Percentiles rank a stretch among this genome's conserved stretches.
Conservation (phyloP, 1,284 basidiomycete genomes). For the Singerocomus rubriflavus region DNA sequence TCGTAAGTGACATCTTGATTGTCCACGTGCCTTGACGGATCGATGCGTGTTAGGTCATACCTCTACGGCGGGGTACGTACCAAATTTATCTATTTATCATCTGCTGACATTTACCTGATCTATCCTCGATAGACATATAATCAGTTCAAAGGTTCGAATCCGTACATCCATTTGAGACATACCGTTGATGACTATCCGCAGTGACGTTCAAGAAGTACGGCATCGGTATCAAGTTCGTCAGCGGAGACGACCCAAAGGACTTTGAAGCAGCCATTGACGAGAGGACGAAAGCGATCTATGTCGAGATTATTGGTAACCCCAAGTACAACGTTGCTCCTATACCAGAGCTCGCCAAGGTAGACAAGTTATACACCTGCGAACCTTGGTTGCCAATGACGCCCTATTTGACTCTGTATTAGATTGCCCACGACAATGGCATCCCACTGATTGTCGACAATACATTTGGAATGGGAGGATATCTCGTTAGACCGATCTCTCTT, state of each 20-base stretch:
- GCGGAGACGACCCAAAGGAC: slow-evolving; percentile 55
- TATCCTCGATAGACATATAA: slow-evolving; percentile 64
- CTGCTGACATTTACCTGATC: neutral
- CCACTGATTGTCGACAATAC: slow-evolving; percentile 90
- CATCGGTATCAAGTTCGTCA: slow-evolving; percentile 77
- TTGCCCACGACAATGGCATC: slow-evolving; percentile 73
- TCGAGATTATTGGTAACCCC: slow-evolving; percentile 87
- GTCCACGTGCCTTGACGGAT: neutral
- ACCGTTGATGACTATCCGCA: slow-evolving; percentile 20
- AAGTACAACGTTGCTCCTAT: slow-evolving; percentile 75
- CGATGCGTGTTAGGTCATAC: slow-evolving; percentile 40
- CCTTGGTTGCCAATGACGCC: neutral
- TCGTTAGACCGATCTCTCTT: slow-evolving; percentile 66
- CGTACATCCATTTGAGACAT: too few relatives aligned
- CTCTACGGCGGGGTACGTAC: slow-evolving; percentile 64
- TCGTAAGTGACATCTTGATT: slow-evolving; percentile 42
- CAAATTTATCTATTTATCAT: neutral
- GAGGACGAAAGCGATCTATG: slow-evolving; percentile 73
- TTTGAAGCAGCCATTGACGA: slow-evolving; percentile 76
- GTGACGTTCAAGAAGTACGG: slow-evolving; percentile 79
- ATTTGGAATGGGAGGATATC: slow-evolving; percentile 74
- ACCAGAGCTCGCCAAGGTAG: slow-evolving; percentile 68
- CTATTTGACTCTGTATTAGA: slow-evolving; percentile 22
- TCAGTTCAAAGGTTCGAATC: slow-evolving; percentile 71
- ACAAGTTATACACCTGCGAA: neutral